phyloP scores from a whole-genome alignment of 495 filamentous ascomycete species.

The Penicillium canariense region DNA sequence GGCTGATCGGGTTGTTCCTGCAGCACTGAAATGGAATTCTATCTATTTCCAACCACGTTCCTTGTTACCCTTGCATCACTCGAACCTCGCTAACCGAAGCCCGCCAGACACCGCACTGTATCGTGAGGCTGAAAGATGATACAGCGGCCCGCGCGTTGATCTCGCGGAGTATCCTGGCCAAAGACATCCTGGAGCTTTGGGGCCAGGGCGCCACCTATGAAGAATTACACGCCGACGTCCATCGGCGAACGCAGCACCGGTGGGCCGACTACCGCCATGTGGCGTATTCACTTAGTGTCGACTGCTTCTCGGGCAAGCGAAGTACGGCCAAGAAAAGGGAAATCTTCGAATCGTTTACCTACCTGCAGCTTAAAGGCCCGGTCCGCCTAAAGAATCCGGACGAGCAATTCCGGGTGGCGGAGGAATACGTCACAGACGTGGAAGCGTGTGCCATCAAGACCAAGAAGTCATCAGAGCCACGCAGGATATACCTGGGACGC shows the following conservation, averaged over 20 bases:
- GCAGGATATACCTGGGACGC: conserved; percentile 67
- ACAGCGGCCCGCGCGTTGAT: conserved; percentile 64
- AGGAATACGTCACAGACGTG: conserved; percentile 64
- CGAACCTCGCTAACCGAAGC: conserved; percentile 14
- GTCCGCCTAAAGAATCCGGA: conserved; percentile 72
- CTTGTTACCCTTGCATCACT: neutral
- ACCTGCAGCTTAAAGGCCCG: conserved; percentile 71
- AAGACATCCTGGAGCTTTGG: conserved; percentile 87
- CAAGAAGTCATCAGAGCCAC: conserved; percentile 46
- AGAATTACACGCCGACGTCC: conserved; percentile 65
- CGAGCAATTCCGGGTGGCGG: conserved; percentile 72
- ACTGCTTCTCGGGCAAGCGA: conserved; percentile 71
- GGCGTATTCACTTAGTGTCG: conserved; percentile 80
- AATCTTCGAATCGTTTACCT: conserved; percentile 79
- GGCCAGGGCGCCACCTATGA: conserved; percentile 65
- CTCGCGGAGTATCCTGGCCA: conserved; percentile 71
- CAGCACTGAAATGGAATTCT: neutral
- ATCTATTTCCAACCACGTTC: neutral
- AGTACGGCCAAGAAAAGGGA: conserved; percentile 53
- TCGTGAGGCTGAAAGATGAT: conserved; percentile 66
- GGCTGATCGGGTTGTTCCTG: neutral
- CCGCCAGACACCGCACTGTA: conserved; percentile 78
- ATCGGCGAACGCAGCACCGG: conserved; percentile 50
- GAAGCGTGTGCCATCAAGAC: conserved; percentile 17
- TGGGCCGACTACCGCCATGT: conserved; percentile 61